Evolutionary conservation across 176 grass and related monocot genomes (phyloP).

Genomic region (Oryza meridionalis): DNA sequence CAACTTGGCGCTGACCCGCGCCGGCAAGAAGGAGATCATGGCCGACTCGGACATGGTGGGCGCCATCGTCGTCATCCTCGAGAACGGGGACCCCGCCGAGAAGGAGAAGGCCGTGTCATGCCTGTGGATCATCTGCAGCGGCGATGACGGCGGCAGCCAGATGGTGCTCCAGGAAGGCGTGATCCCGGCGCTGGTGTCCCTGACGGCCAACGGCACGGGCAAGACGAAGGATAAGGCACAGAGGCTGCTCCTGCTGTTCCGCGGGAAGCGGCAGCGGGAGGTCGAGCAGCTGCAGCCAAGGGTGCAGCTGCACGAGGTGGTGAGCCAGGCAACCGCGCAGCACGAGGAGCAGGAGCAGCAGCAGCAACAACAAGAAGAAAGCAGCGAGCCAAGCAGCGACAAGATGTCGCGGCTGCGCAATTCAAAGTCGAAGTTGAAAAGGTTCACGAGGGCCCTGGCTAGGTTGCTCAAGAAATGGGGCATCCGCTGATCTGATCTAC

Average conservation of each 20-base stretch:
- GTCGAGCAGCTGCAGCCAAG: slow-evolving; percentile 27
- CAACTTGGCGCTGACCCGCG: slow-evolving; percentile 50
- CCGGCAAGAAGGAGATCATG: slow-evolving; percentile 52
- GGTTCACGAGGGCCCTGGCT: slow-evolving; percentile 45
- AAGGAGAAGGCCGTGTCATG: slow-evolving; percentile 75
- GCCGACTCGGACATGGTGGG: slow-evolving; percentile 49
- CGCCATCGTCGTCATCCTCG: slow-evolving; percentile 55
- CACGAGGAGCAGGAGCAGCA: slow-evolving; percentile 5
- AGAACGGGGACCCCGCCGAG: slow-evolving; percentile 55
- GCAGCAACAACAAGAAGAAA: not conserved
- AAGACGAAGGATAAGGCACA: slow-evolving; percentile 75
- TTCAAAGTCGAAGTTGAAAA: slow-evolving; percentile 58
- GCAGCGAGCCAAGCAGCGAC: slow-evolving; percentile 29
- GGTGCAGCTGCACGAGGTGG: slow-evolving; percentile 57
- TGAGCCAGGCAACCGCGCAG: slow-evolving; percentile 34
- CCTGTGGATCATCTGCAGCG: slow-evolving; percentile 66
- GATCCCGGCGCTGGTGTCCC: slow-evolving; percentile 69
- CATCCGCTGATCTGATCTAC: not conserved
- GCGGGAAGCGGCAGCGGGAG: slow-evolving; percentile 73
- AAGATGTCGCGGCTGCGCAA: slow-evolving; percentile 46
- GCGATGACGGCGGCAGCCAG: slow-evolving; percentile 52
- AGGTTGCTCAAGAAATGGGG: slow-evolving; percentile 56
- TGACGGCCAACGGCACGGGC: slow-evolving; percentile 57
- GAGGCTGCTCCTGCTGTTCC: slow-evolving; percentile 67
- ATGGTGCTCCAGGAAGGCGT: slow-evolving; percentile 75